Evolutionary conservation across 306 rosid species (phyloP).

Genomic region (Notholithocarpus densiflorus): DNA sequence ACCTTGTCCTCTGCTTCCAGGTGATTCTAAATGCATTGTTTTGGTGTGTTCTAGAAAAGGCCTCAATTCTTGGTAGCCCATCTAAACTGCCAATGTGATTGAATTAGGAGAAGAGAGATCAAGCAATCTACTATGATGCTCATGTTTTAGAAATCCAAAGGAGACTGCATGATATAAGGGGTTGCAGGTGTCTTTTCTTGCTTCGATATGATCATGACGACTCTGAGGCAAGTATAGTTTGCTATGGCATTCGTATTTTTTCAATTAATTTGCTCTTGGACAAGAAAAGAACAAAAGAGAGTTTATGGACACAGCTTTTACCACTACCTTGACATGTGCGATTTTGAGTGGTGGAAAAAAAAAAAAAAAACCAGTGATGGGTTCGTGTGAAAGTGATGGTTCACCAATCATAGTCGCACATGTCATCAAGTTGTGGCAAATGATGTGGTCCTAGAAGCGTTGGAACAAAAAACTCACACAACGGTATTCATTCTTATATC

Average conservation of each 20-base stretch:
- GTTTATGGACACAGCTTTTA: too few species aligned
- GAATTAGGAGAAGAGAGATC: slow-evolving; percentile 80
- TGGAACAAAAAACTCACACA: too few species aligned
- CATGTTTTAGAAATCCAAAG: slow-evolving; percentile 68
- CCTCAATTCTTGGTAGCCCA: neutral
- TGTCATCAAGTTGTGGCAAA: too few species aligned
- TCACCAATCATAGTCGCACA: too few species aligned
- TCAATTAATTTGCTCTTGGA: neutral
- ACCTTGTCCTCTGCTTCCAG: slow-evolving; percentile 83
- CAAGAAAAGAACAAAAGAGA: too few species aligned
- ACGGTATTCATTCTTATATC: too few species aligned
- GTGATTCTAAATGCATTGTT: slow-evolving; percentile 32
- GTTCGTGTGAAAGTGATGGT: too few species aligned
- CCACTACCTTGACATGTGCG: too few species aligned
- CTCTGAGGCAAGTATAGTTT: slow-evolving; percentile 53
- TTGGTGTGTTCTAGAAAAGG: neutral
- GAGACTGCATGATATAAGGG: slow-evolving; percentile 92
- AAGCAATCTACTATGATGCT: slow-evolving; percentile 82
- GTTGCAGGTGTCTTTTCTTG: slow-evolving; percentile 83
- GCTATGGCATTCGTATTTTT: neutral
- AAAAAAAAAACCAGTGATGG: too few species aligned
- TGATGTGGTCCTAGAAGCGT: too few species aligned
- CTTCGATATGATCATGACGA: slow-evolving; percentile 76
- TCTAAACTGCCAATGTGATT: slow-evolving; percentile 16
- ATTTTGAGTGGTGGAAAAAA: too few species aligned